Percentiles rank a stretch among this genome's conserved stretches.
These are phyloP conservation scores for Mycogone perniciosa DNA, from an alignment of 2,329 filamentous ascomycete genomes.

Conservation along the genomic window DNA sequence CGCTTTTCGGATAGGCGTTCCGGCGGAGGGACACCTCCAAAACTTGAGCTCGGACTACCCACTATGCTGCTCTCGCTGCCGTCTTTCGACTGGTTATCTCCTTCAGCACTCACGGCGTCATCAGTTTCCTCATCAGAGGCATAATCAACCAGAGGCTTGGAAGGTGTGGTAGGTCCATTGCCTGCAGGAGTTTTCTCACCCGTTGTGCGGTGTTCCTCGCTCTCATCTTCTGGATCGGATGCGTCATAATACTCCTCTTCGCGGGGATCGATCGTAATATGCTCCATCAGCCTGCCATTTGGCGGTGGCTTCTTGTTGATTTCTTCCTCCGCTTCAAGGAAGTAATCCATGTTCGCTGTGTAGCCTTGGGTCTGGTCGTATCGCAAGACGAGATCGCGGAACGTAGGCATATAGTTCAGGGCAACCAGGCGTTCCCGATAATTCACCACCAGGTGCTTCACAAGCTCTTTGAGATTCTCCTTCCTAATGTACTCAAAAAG, in stretches of 20 bases:
- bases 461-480: conserved; percentile 72
- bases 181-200: conserved; percentile 17
- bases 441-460: conserved; percentile 77
- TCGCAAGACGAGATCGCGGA: conserved; percentile 65
- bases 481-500: conserved; percentile 87
- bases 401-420: conserved; percentile 80
- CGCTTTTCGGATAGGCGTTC: conserved; percentile 85
- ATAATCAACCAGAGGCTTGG: conserved; percentile 83
- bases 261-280: conserved; percentile 63
- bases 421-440: conserved; percentile 70
- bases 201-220: conserved; percentile 35
- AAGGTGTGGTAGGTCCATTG: conserved; percentile 57
- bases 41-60: conserved; percentile 10
- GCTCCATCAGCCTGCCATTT: conserved; percentile 61
- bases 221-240: conserved; percentile 79
- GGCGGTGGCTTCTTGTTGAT: conserved; percentile 37
- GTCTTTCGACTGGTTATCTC: conserved; percentile 22
- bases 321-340: conserved; percentile 63
- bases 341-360: conserved; percentile 61
- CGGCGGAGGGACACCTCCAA: conserved; percentile 48
- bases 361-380: conserved; percentile 75
- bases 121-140: conserved; percentile 78
- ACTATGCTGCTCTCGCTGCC: conserved; percentile 28
- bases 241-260: conserved; percentile 94
- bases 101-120: conserved; percentile 51